A percentile compares a stretch with the other conserved stretches of the same genome.
Evolutionary conservation across 176 grass and related monocot genomes (phyloP).

Genomic region (Ensete glaucum): DNA sequence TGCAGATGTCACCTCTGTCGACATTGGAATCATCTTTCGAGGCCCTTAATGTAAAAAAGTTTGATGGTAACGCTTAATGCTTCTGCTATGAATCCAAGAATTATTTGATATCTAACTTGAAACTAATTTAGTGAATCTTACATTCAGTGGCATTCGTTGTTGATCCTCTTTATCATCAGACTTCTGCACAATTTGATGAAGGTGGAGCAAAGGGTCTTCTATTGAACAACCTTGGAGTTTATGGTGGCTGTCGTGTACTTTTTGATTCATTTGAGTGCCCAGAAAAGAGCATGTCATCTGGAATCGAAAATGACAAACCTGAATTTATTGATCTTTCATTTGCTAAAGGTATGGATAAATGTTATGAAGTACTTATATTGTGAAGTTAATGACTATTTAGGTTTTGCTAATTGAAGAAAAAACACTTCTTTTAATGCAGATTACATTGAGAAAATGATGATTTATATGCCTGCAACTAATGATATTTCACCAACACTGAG

Average conservation of each 20-base stretch:
- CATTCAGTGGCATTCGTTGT: constrained; percentile 74
- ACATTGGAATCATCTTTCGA: constrained; percentile 91
- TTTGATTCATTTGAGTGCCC: constrained; percentile 95
- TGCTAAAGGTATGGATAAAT: constrained; percentile 51
- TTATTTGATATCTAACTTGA: constrained; percentile 6
- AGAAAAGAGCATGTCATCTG: constrained; percentile 48
- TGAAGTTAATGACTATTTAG: neutral
- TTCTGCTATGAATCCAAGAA: constrained; percentile 1
- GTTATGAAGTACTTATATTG: neutral
- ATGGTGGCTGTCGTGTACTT: constrained; percentile 59
- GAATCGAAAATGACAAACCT: constrained; percentile 29
- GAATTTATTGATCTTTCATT: constrained; percentile 74
- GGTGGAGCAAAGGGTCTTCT: constrained; percentile 91
- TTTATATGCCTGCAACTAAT: constrained; percentile 43
- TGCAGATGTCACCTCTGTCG: constrained; percentile 67
- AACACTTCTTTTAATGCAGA: constrained; percentile 37
- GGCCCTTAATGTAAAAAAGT: constrained; percentile 88
- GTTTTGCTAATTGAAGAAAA: neutral
- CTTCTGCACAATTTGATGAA: constrained; percentile 96
- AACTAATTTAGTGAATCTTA: constrained; percentile 28
- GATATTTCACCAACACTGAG: constrained; percentile 83
- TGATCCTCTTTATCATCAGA: constrained; percentile 96
- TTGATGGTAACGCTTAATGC: constrained; percentile 57
- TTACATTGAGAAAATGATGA: constrained; percentile 66
- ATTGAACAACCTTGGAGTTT: constrained; percentile 88